Evolutionary conservation across 768 basidiomycete species (phyloP).

Genomic region (Phylloporus scabripes): DNA sequence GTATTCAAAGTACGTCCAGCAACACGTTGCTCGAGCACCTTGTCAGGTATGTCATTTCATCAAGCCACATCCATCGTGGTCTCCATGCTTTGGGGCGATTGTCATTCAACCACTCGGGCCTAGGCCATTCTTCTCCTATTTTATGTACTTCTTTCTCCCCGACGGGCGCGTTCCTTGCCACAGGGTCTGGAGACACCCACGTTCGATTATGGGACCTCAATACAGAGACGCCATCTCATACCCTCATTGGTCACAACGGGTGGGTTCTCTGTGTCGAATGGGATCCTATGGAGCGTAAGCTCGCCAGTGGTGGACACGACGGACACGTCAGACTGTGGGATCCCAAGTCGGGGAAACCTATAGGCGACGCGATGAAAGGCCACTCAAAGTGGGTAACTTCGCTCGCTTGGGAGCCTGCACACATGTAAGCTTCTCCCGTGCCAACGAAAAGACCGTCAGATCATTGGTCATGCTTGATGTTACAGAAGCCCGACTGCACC

Average conservation of each 20-base stretch:
- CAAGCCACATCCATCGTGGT: conserved; percentile 3
- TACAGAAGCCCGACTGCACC: conserved; percentile 70
- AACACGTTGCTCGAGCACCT: conserved; percentile 87
- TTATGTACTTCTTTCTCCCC: conserved; percentile 95
- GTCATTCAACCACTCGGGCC: conserved; percentile 1
- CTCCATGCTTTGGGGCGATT: conserved; percentile 2
- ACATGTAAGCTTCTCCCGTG: conserved; percentile 52
- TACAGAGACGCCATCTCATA: conserved; percentile 87
- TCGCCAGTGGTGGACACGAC: conserved; percentile 94
- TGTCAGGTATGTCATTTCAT: conserved; percentile 55
- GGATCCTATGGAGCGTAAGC: conserved; percentile 86
- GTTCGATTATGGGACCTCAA: conserved; percentile 92
- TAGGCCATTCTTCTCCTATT: conserved; percentile 90
- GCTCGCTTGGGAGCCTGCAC: conserved; percentile 93
- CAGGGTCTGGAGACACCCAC: conserved; percentile 91
- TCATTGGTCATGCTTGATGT: conserved; percentile 3
- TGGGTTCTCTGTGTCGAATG: conserved; percentile 98
- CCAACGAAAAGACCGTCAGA: background rate
- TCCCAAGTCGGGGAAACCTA: conserved; percentile 81
- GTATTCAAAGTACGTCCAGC: conserved; percentile 93
- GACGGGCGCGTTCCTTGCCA: conserved; percentile 85
- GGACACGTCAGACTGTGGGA: conserved; percentile 93
- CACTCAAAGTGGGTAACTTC: conserved; percentile 97
- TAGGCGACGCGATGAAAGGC: conserved; percentile 86
- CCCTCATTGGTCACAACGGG: conserved; percentile 82